Evolutionary conservation across 768 basidiomycete species (phyloP).

Genomic region (Dioszegia aurantiaca): DNA sequence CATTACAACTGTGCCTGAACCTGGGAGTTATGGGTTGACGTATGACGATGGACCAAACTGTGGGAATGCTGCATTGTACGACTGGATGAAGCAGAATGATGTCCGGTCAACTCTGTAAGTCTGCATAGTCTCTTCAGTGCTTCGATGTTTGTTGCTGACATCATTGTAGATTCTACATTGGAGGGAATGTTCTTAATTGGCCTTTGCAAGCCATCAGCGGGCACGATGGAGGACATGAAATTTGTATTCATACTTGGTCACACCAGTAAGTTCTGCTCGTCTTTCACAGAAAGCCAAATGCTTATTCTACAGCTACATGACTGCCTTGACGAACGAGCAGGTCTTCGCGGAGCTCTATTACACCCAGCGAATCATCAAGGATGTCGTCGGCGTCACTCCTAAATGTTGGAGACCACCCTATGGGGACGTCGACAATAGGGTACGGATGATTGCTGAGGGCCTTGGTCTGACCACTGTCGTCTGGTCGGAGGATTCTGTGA

Average conservation of each 20-base stretch:
- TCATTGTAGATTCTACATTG: slow-evolving; percentile 53
- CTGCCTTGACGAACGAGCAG: slow-evolving; percentile 55
- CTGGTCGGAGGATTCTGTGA: slow-evolving; percentile 44
- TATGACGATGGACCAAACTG: slow-evolving; percentile 55
- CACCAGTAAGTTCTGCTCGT: slow-evolving; percentile 33
- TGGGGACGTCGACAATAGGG: slow-evolving; percentile 51
- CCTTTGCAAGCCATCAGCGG: slow-evolving; percentile 53
- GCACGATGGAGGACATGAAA: slow-evolving; percentile 50
- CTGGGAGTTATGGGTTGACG: slow-evolving; percentile 49
- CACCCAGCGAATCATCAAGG: slow-evolving; percentile 41
- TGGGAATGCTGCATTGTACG: slow-evolving; percentile 54
- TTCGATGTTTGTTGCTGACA: too few species aligned
- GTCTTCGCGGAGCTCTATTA: slow-evolving; percentile 51
- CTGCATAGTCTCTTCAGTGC: too few species aligned
- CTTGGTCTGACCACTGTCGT: slow-evolving; percentile 46
- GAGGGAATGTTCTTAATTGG: slow-evolving; percentile 55
- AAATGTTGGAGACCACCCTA: slow-evolving; percentile 44
- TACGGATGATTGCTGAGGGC: slow-evolving; percentile 42
- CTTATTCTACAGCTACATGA: slow-evolving; percentile 60
- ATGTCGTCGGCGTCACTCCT: slow-evolving; percentile 44
- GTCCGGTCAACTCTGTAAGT: slow-evolving; percentile 53
- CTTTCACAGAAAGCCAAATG: not conserved
- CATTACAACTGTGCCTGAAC: slow-evolving; percentile 48
- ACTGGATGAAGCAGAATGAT: slow-evolving; percentile 48
- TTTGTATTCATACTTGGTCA: slow-evolving; percentile 48